Percentiles rank a stretch among this genome's conserved stretches.
These are phyloP conservation scores for Phytophthora fragariae DNA, from an alignment of 352 stramenopile genomes.

Conservation along the genomic window DNA sequence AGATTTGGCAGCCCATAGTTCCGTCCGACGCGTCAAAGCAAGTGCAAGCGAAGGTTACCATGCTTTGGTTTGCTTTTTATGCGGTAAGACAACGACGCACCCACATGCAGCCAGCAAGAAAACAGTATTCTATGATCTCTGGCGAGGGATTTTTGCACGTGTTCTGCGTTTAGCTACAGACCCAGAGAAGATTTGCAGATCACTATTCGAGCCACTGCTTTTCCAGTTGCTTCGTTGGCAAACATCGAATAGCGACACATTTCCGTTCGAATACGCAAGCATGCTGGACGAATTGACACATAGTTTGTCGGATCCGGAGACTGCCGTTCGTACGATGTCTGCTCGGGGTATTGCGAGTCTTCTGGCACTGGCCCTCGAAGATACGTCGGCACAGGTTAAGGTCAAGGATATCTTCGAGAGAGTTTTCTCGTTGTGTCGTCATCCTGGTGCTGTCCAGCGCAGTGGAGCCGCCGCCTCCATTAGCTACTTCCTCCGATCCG, in stretches of 20 bases:
- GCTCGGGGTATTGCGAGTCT: constrained; percentile 65
- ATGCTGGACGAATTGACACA: constrained; percentile 66
- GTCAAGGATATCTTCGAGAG: constrained; percentile 69
- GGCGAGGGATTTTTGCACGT: constrained; percentile 56
- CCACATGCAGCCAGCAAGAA: constrained; percentile 67
- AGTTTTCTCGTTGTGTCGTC: constrained; percentile 76
- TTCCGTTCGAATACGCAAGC: constrained; percentile 72
- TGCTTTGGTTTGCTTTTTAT: constrained; percentile 72
- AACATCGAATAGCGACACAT: constrained; percentile 57
- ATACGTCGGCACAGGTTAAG: constrained; percentile 32
- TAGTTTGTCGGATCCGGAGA: constrained; percentile 61
- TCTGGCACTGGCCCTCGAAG: constrained; percentile 57
- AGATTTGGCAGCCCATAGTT: constrained; percentile 55
- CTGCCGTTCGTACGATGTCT: constrained; percentile 67
- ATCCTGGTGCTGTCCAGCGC: constrained; percentile 66
- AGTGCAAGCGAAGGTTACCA: constrained; percentile 76
- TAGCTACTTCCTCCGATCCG: constrained; percentile 69
- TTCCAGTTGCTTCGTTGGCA: constrained; percentile 83
- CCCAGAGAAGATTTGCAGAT: constrained; percentile 71
- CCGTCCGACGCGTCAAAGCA: constrained; percentile 68
- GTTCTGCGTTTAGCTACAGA: constrained; percentile 72
- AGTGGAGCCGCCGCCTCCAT: constrained; percentile 72
- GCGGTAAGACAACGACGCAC: constrained; percentile 72
- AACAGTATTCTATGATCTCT: constrained; percentile 69
- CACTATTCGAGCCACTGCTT: constrained; percentile 76